Evolutionary conservation across 345 rosid genomes (phyloP).

Genomic region (Boechera stricta): DNA sequence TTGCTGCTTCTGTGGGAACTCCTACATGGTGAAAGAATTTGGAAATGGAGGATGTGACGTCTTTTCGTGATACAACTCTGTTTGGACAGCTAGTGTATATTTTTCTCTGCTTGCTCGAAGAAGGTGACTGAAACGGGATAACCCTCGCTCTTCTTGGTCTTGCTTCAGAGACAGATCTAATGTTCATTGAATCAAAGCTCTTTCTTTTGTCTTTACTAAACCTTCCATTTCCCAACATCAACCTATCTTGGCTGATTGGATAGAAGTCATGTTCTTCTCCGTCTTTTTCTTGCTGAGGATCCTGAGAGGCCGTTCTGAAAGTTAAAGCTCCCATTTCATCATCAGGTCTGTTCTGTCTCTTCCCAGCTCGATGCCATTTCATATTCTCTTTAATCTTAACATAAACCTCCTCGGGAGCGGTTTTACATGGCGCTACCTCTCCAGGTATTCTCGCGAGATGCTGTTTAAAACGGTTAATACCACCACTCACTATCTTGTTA

Average conservation of each 20-base stretch:
- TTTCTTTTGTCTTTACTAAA: conserved; percentile 55
- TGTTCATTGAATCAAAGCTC: conserved; percentile 49
- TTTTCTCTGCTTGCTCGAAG: conserved; percentile 50
- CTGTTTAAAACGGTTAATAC: conserved; percentile 82
- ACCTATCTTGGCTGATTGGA: conserved; percentile 51
- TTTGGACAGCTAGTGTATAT: conserved; percentile 41
- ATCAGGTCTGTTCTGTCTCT: conserved; percentile 63
- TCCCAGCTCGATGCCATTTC: conserved; percentile 82
- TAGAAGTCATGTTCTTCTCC: conserved; percentile 52
- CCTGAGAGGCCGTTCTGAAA: conserved; percentile 55
- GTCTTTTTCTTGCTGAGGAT: conserved; percentile 59
- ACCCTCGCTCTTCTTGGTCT: conserved; percentile 55
- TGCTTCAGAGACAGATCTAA: conserved; percentile 56
- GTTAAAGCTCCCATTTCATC: conserved; percentile 51
- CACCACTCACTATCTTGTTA: conserved; percentile 75
- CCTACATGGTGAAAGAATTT: conserved; percentile 67
- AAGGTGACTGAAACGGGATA: conserved; percentile 48
- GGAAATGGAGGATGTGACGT: conserved; percentile 61
- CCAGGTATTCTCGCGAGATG: conserved; percentile 87
- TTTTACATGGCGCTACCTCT: conserved; percentile 74
- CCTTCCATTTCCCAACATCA: conserved; percentile 56
- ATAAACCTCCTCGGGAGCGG: conserved; percentile 75
- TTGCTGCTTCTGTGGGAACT: conserved; percentile 58
- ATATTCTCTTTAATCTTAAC: conserved; percentile 75
- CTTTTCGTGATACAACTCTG: conserved; percentile 53